phyloP scores from a whole-genome alignment of 2,329 filamentous ascomycete species.

The Verticillium zaregamsianum region DNA sequence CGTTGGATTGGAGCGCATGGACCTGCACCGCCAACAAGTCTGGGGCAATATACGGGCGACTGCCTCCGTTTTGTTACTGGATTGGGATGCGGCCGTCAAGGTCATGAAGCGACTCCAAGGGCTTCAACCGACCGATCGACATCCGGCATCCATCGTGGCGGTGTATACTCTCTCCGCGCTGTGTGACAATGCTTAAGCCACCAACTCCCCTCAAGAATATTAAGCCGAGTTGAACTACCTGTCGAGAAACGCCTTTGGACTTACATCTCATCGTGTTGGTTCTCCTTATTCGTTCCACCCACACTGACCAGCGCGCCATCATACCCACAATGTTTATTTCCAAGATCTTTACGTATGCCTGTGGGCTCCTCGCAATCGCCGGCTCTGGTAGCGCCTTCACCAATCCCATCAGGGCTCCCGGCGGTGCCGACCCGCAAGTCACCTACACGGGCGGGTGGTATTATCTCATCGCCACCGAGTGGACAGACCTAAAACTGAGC shows the following conservation, averaged over 20 bases:
- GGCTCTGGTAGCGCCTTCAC: constrained; percentile 31
- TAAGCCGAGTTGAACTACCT: too few species aligned
- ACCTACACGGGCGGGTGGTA: constrained; percentile 50
- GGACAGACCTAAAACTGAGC: constrained; percentile 50
- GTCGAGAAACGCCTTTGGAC: too few species aligned
- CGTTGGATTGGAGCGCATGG: not conserved
- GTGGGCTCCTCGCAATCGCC: constrained; percentile 12
- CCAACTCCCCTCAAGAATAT: too few species aligned
- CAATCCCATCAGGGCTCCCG: constrained; percentile 45
- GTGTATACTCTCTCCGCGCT: too few species aligned
- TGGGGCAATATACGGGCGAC: not conserved
- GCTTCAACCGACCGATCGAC: too few species aligned
- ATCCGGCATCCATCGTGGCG: too few species aligned
- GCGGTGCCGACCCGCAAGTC: constrained; percentile 50
- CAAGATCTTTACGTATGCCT: not conserved
- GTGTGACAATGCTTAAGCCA: too few species aligned
- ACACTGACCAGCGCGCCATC: not conserved
- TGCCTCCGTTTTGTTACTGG: not conserved
- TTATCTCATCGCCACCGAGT: constrained; percentile 53
- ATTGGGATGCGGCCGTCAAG: too few species aligned
- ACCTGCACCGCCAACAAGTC: not conserved
- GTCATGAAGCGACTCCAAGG: too few species aligned
- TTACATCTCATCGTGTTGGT: too few species aligned
- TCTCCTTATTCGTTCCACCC: too few species aligned
- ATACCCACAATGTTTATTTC: not conserved